A percentile compares a stretch with the other conserved stretches of the same genome.
phyloP scores from a whole-genome alignment of 169 alveolate genomes.

The Eimeria maxima region DNA sequence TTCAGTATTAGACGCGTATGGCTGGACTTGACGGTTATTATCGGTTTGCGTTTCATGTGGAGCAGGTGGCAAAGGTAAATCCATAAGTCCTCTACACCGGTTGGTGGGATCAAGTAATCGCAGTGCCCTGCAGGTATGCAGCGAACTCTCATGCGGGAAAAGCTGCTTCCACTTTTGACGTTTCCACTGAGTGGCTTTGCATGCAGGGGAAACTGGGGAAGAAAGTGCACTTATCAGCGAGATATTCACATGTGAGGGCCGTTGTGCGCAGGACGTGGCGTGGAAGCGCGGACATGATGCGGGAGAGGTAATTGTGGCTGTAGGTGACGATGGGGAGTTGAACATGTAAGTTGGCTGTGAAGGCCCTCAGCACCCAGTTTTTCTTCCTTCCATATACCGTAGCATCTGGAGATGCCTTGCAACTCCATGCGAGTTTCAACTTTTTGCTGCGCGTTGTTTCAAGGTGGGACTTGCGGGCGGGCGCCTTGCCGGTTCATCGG shows the following conservation, averaged over 20 bases:
- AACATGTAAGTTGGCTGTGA: slow-evolving; percentile 62
- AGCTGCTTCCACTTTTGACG: background rate
- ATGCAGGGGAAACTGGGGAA: background rate
- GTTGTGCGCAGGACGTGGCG: slow-evolving; percentile 76
- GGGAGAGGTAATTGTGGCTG: slow-evolving; percentile 77
- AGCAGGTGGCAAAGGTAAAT: slow-evolving; percentile 44
- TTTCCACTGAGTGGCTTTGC: background rate
- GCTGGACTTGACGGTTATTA: background rate
- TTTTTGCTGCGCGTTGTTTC: slow-evolving; percentile 26
- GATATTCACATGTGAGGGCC: background rate
- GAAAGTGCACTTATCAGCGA: background rate
- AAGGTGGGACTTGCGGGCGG: slow-evolving; percentile 83
- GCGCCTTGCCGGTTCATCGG: slow-evolving; percentile 79
- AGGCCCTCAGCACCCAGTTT: background rate
- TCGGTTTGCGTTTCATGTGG: background rate
- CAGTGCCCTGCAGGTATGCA: slow-evolving; percentile 60
- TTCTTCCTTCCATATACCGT: background rate
- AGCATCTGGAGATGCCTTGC: background rate
- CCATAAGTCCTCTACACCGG: slow-evolving; percentile 47
- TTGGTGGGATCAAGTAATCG: slow-evolving; percentile 59
- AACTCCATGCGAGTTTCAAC: background rate
- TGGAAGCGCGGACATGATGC: slow-evolving; percentile 81
- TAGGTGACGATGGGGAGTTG: slow-evolving; percentile 81
- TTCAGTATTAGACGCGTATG: background rate
- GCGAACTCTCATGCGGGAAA: background rate